A percentile compares a stretch with the other conserved stretches of the same genome.
Conservation (phyloP, 2,329 filamentous ascomycete genomes). For the Camillea tinctor region DNA sequence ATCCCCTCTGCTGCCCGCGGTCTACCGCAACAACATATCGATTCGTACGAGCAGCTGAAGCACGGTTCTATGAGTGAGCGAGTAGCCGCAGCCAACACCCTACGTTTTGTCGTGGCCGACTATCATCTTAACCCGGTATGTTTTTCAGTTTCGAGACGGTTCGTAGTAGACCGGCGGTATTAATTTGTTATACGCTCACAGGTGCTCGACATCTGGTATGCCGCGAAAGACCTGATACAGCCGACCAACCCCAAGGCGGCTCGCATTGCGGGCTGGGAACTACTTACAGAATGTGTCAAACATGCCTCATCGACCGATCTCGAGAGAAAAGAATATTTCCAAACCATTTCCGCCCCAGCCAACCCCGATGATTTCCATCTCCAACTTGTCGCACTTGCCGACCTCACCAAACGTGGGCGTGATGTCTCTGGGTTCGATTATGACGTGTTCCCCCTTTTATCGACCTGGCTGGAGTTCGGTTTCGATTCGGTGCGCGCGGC, state of each 20-base stretch:
- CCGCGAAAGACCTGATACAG: slow-evolving; percentile 64
- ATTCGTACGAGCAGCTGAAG: slow-evolving; percentile 54
- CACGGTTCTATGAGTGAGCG: slow-evolving; percentile 52
- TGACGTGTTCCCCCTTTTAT: slow-evolving; percentile 62
- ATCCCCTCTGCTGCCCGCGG: slow-evolving; percentile 39
- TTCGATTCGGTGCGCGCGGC: slow-evolving; percentile 55
- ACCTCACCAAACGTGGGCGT: slow-evolving; percentile 61
- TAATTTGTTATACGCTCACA: slow-evolving; percentile 6
- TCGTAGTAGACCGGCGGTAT: not conserved
- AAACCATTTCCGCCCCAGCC: slow-evolving; percentile 55
- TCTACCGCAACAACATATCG: slow-evolving; percentile 52
- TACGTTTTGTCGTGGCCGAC: slow-evolving; percentile 56
- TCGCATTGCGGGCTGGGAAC: slow-evolving; percentile 62
- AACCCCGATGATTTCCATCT: slow-evolving; percentile 64
- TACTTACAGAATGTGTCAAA: slow-evolving; percentile 64
- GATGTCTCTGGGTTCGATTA: slow-evolving; percentile 67
- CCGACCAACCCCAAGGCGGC: slow-evolving; percentile 51
- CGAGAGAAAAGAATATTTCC: slow-evolving; percentile 65
- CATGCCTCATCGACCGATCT: slow-evolving; percentile 62
- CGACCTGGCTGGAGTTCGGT: slow-evolving; percentile 56
- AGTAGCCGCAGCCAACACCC: slow-evolving; percentile 55
- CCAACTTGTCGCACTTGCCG: slow-evolving; percentile 62
- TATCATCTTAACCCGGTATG: slow-evolving; percentile 54
- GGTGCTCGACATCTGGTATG: slow-evolving; percentile 63
- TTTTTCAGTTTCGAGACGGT: not conserved